Conservation (phyloP, 192 early-diverging fungal species). For the Rhizoclosmatium sp. region DNA sequence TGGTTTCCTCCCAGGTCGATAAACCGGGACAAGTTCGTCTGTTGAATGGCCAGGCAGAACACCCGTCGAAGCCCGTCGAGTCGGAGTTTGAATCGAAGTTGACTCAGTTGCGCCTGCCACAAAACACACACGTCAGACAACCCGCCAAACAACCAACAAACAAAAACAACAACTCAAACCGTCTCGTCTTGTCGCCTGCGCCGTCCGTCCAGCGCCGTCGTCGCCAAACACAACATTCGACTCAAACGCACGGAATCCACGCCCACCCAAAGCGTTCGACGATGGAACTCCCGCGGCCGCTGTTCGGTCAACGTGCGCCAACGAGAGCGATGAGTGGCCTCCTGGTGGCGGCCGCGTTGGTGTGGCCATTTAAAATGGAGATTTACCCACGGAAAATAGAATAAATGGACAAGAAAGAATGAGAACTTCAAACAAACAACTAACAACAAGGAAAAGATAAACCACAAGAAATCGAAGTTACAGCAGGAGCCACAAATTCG, state of each 20-base stretch:
- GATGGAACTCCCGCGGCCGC: neutral
- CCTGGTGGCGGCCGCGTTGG: constrained; percentile 2
- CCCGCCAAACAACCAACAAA: neutral
- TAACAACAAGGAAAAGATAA: too few relatives aligned
- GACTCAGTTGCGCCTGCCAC: neutral
- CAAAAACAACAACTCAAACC: neutral
- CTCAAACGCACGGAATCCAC: neutral
- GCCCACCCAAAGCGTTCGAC: neutral
- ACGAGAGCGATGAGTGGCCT: neutral
- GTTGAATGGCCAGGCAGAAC: neutral
- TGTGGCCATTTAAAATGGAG: neutral
- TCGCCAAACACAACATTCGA: constrained; percentile 28
- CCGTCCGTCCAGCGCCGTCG: neutral
- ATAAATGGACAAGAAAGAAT: too few relatives aligned
- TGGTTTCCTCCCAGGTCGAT: neutral
- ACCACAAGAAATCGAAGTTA: neutral
- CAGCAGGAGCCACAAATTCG: constrained; percentile 48
- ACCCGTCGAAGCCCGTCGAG: neutral
- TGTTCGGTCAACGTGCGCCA: neutral
- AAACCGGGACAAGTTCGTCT: neutral
- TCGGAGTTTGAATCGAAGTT: neutral
- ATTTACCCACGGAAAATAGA: too few relatives aligned
- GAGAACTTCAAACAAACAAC: too few relatives aligned
- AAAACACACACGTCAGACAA: neutral
- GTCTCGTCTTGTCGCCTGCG: neutral